Conservation (phyloP, 164 flowering plant species). For the Annona squamosa region DNA sequence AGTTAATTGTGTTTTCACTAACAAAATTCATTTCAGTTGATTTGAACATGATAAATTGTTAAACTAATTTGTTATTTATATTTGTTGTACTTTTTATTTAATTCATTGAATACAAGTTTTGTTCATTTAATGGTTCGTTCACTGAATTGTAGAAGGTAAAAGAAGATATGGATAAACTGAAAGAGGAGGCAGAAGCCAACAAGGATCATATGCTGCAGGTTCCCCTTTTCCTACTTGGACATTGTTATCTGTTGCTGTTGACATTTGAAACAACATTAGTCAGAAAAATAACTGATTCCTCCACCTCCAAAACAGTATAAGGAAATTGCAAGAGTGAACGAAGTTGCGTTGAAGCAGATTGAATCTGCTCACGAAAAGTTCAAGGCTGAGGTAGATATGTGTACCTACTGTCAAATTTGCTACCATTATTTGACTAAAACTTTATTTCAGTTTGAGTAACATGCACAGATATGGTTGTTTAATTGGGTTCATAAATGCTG, state of each 20-base stretch:
- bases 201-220: constrained; percentile 95
- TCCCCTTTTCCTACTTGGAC: not conserved
- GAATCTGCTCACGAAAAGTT: constrained; percentile 65
- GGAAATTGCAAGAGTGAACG: constrained; percentile 81
- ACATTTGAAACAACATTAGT: not conserved
- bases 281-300: too few species aligned
- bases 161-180: constrained; percentile 60
- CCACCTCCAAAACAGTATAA: constrained; percentile 48
- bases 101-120: not conserved
- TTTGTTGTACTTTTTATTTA: too few species aligned
- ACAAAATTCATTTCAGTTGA: too few species aligned
- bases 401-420: not conserved
- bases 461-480: not conserved
- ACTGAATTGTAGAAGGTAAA: constrained; percentile 29
- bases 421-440: too few species aligned
- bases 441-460: not conserved
- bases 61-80: not conserved
- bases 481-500: not conserved
- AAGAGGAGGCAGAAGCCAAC: constrained; percentile 54
- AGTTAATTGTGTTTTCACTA: too few species aligned
- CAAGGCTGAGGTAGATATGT: constrained; percentile 53
- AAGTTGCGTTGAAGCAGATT: constrained; percentile 76
- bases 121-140: constrained; percentile 19
- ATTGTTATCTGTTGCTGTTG: not conserved
- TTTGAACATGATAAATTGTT: not conserved